phyloP scores from a whole-genome alignment of 495 filamentous ascomycete species.

The Trichoderma gamsii region DNA sequence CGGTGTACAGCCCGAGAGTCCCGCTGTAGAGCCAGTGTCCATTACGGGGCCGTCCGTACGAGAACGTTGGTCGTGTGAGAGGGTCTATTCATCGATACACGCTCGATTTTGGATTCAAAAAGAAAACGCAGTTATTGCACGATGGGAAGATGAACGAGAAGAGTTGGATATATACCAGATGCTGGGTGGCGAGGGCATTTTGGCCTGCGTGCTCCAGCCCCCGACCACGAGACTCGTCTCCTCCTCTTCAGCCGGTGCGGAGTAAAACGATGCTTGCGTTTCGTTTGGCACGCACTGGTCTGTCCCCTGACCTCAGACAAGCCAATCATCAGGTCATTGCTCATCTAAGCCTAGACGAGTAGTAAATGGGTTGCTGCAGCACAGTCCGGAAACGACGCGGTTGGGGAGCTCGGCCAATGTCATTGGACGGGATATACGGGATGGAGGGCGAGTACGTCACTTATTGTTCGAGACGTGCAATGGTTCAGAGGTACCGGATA shows the following conservation, averaged over 20 bases:
- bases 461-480: neutral
- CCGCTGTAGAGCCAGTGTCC: neutral
- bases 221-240: neutral
- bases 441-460: constrained; percentile 8
- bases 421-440: neutral
- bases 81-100: too few relatives aligned
- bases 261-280: neutral
- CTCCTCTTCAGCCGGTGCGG: neutral
- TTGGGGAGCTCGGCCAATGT: neutral
- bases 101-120: too few relatives aligned
- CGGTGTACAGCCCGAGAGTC: constrained; percentile 1
- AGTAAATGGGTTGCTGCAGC: neutral
- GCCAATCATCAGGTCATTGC: neutral
- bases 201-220: neutral
- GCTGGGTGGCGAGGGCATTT: neutral
- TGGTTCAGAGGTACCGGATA: neutral
- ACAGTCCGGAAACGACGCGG: neutral
- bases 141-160: neutral
- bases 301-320: neutral
- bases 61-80: too few relatives aligned
- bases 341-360: neutral
- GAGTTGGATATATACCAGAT: neutral
- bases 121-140: too few relatives aligned
- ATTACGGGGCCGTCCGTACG: neutral
- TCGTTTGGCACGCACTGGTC: neutral